phyloP scores from a whole-genome alignment of 2,329 filamentous ascomycete genomes.

The Penicillium oxalicum region DNA sequence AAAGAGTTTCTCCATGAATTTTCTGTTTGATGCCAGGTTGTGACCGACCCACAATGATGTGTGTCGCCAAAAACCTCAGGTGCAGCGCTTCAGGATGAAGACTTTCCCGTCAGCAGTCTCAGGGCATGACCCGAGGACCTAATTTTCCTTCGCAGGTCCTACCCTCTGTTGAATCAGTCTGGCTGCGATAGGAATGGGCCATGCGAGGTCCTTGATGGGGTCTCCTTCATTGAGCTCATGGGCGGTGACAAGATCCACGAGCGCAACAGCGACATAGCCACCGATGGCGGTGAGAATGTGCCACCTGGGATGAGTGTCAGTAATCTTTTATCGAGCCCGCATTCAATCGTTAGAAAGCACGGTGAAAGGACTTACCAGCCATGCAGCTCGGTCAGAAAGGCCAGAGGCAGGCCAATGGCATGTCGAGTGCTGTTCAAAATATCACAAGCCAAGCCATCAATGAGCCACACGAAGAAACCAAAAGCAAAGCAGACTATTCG shows the following conservation, averaged over 20 bases:
- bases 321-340: no score
- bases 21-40: no score
- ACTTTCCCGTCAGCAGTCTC: background rate
- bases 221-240: constrained; percentile 28
- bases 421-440: constrained; percentile 24
- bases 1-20: no score
- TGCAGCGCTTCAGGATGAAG: no score
- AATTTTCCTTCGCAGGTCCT: background rate
- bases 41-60: no score
- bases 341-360: no score
- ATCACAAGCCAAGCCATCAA: constrained; percentile 35
- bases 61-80: no score
- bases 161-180: constrained; percentile 4
- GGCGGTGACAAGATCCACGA: constrained; percentile 36
- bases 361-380: constrained; percentile 33
- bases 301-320: constrained; percentile 31
- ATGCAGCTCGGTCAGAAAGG: constrained; percentile 39
- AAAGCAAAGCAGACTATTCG: constrained; percentile 31
- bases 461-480: constrained; percentile 38
- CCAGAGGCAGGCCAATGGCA: constrained; percentile 31
- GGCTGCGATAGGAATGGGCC: constrained; percentile 25
- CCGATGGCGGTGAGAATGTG: constrained; percentile 41
- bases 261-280: constrained; percentile 36
- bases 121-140: background rate
- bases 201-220: constrained; percentile 26